Evolutionary conservation across 257 asterid species (phyloP).

Genomic region (Jacaranda copaia): DNA sequence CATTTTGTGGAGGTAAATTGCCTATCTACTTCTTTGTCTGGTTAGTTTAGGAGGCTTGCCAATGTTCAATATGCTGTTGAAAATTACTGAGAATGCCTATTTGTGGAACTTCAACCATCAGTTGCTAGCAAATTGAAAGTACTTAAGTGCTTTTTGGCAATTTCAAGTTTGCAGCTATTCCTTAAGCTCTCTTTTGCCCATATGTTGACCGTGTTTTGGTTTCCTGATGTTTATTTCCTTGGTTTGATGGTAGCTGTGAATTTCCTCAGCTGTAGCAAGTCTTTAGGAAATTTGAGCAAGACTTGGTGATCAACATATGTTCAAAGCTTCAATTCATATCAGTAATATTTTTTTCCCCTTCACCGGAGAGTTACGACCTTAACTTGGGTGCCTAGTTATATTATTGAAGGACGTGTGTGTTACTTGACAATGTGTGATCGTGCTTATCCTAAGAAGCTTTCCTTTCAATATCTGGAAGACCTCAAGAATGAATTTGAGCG

Average conservation of each 20-base stretch:
- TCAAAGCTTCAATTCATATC: conserved; percentile 1
- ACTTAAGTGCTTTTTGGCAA: neutral
- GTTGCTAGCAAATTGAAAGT: neutral
- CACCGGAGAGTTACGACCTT: conserved; percentile 45
- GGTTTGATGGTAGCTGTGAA: conserved; percentile 20
- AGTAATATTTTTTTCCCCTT: conserved; percentile 23
- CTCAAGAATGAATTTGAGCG: conserved; percentile 93
- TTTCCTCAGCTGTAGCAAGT: conserved; percentile 12
- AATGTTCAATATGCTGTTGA: neutral
- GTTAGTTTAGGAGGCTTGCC: neutral
- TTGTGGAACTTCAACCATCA: neutral
- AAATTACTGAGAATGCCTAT: conserved; percentile 27
- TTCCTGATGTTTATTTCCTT: neutral
- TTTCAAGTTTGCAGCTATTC: neutral
- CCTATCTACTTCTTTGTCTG: conserved; percentile 17
- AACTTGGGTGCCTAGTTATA: conserved; percentile 68
- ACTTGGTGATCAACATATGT: neutral
- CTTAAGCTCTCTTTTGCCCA: neutral
- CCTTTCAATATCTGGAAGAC: conserved; percentile 95
- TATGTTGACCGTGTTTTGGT: conserved; percentile 9
- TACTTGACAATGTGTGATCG: conserved; percentile 98
- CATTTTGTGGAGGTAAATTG: conserved; percentile 10
- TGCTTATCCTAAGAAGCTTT: conserved; percentile 91
- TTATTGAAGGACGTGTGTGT: conserved; percentile 90
- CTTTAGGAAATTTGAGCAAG: neutral